Conservation (phyloP, 2,329 filamentous ascomycete genomes). For the Cephalotrichum gorgonifer region DNA sequence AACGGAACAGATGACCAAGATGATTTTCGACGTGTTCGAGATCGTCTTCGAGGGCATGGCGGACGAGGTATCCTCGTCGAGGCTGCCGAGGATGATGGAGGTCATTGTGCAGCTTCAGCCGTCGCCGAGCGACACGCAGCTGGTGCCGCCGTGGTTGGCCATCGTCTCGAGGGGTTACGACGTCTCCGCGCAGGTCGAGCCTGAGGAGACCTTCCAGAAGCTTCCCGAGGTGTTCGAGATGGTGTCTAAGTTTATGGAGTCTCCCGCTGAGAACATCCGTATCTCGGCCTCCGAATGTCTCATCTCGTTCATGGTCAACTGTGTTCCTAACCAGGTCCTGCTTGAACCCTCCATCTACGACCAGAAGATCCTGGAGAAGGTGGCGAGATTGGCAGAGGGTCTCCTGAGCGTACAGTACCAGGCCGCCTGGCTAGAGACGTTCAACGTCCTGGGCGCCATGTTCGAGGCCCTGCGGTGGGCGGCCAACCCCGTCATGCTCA, state of each 20-base stretch:
- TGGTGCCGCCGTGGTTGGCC: conserved; percentile 93
- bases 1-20: conserved; percentile 94
- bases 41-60: conserved; percentile 90
- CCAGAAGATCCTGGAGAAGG: conserved; percentile 76
- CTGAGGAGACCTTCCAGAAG: conserved; percentile 85
- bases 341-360: conserved; percentile 86
- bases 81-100: conserved; percentile 79
- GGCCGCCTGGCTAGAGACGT: conserved; percentile 88
- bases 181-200: conserved; percentile 77
- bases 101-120: conserved; percentile 88
- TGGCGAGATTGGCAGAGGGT: conserved; percentile 62
- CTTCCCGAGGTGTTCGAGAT: conserved; percentile 75
- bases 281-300: conserved; percentile 91
- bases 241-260: conserved; percentile 73
- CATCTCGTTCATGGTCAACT: conserved; percentile 85
- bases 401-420: conserved; percentile 87
- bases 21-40: conserved; percentile 94
- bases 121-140: conserved; percentile 84
- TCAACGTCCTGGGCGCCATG: conserved; percentile 76
- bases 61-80: conserved; percentile 77
- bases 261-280: conserved; percentile 83
- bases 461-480: conserved; percentile 83
- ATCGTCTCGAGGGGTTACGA: conserved; percentile 92
- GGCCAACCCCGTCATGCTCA: conserved; percentile 65
- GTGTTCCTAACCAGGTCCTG: conserved; percentile 72